Conservation (phyloP, 768 basidiomycete genomes). For the Porpolomopsis calyptriformis region DNA sequence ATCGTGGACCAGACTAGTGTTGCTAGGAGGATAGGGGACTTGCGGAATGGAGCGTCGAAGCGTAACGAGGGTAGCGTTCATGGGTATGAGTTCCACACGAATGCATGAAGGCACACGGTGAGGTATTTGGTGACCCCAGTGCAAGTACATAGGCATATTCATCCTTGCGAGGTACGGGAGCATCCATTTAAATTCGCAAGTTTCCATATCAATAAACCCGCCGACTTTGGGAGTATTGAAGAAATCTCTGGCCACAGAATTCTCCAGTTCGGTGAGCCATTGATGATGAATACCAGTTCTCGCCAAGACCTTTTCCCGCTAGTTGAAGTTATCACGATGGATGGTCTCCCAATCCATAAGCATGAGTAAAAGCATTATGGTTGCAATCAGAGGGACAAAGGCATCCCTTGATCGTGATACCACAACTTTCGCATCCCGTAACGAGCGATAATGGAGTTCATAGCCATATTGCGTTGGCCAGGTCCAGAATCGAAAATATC, state of each 20-base stretch:
- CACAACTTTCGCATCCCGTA: background rate
- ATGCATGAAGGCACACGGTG: background rate
- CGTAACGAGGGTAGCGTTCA: background rate
- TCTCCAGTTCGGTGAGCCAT: background rate
- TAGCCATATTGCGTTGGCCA: conserved; percentile 6
- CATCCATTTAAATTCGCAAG: conserved; percentile 1
- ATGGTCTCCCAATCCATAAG: background rate
- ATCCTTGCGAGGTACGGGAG: background rate
- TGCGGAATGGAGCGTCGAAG: background rate
- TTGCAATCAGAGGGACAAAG: conserved; percentile 9
- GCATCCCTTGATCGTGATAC: conserved; percentile 6
- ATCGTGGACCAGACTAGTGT: background rate
- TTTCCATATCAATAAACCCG: background rate
- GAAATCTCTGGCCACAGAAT: background rate
- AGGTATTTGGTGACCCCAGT: conserved; percentile 2
- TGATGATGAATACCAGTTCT: background rate
- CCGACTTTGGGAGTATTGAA: conserved; percentile 3
- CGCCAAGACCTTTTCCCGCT: background rate
- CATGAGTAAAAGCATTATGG: background rate
- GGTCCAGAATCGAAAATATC: conserved; percentile 3
- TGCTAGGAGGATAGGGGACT: background rate
- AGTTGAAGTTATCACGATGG: background rate
- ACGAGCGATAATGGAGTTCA: background rate
- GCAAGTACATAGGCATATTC: background rate
- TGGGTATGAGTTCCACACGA: background rate